Evolutionary conservation across 2,329 filamentous ascomycete species (phyloP).

Genomic region (Penicillium polonicum): DNA sequence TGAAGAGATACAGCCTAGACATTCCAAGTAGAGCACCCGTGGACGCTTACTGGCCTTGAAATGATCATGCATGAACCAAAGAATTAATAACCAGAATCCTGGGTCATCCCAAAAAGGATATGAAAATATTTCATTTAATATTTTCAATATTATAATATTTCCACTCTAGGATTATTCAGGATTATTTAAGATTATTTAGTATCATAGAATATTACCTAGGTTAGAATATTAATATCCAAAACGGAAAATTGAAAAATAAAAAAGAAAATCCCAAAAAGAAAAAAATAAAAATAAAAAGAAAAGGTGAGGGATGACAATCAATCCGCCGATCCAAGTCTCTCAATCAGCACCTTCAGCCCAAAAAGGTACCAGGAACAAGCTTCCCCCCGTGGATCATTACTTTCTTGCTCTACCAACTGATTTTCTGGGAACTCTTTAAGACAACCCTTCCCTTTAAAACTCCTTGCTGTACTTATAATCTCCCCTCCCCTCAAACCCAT

Average conservation of each 20-base stretch:
- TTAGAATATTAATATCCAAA: neutral
- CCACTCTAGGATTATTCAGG: no score
- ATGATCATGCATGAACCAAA: constrained; percentile 5
- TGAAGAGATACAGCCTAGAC: constrained; percentile 20
- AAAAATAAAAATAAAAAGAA: neutral
- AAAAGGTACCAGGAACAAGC: constrained; percentile 22
- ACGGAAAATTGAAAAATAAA: neutral
- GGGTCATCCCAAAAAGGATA: neutral
- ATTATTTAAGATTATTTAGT: no score
- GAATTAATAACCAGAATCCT: neutral
- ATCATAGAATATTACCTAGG: no score
- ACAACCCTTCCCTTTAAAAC: constrained; percentile 1
- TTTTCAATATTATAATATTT: neutral
- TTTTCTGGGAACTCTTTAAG: constrained; percentile 18
- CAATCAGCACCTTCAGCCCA: constrained; percentile 5
- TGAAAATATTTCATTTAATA: neutral
- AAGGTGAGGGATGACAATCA: constrained; percentile 23
- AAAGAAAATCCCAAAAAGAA: neutral
- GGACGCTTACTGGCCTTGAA: constrained; percentile 5
- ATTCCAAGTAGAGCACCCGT: constrained; percentile 18
- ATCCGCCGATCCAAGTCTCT: constrained; percentile 17
- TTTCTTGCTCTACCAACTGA: constrained; percentile 1
- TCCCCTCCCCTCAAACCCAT: constrained; percentile 8
- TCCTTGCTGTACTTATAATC: constrained; percentile 18
- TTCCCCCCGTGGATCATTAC: constrained; percentile 15